Conservation (phyloP, 129 eudicot genomes). For the Heracleum sosnowskyi region DNA sequence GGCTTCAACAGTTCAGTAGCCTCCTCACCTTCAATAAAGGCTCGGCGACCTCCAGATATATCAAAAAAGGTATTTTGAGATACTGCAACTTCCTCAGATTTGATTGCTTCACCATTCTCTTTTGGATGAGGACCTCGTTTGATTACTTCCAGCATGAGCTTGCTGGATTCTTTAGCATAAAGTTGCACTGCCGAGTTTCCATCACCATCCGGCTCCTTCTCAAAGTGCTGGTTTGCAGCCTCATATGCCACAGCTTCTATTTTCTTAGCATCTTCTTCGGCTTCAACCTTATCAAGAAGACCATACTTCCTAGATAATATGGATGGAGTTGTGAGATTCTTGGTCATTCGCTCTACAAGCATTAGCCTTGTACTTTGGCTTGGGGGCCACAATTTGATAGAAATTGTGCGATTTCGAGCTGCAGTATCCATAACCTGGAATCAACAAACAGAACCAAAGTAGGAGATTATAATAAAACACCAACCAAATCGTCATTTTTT, state of each 20-base stretch:
- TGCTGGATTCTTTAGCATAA: constrained; percentile 67
- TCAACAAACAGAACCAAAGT: neutral
- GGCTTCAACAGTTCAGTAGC: constrained; percentile 43
- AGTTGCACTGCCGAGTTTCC: constrained; percentile 63
- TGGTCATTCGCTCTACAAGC: constrained; percentile 58
- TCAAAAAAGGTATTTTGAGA: constrained; percentile 35
- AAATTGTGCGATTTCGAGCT: constrained; percentile 20
- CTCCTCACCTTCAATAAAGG: constrained; percentile 37
- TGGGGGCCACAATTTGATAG: constrained; percentile 73
- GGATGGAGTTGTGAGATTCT: constrained; percentile 59
- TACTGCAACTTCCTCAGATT: constrained; percentile 16
- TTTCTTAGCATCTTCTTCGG: constrained; percentile 56
- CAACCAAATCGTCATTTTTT: neutral
- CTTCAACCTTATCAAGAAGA: constrained; percentile 55
- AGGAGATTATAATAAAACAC: neutral
- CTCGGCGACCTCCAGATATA: constrained; percentile 51
- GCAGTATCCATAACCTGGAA: constrained; percentile 51
- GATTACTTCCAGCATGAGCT: constrained; percentile 54
- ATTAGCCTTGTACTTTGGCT: constrained; percentile 47
- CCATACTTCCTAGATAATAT: constrained; percentile 64
- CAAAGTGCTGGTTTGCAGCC: constrained; percentile 51
- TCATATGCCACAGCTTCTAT: constrained; percentile 55
- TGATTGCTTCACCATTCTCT: constrained; percentile 22
- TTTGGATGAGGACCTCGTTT: constrained; percentile 49
- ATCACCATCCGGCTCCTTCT: constrained; percentile 61